Conservation (phyloP, 257 asterid species). For the Jasminum sambac region DNA sequence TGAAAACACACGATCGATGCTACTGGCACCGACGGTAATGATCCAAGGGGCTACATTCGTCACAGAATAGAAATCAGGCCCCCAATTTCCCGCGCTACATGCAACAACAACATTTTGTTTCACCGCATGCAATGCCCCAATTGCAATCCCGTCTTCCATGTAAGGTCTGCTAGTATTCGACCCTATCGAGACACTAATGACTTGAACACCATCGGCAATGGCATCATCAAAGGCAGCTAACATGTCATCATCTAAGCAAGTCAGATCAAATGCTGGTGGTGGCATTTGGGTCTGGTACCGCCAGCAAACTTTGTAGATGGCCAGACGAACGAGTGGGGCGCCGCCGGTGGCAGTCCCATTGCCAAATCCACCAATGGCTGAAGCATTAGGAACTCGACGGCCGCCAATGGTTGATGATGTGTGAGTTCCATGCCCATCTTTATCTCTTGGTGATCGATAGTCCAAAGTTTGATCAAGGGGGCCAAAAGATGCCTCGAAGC, state of each 20-base stretch:
- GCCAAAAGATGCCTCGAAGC: conserved; percentile 35
- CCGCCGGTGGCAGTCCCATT: conserved; percentile 46
- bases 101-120: conserved; percentile 33
- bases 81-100: conserved; percentile 44
- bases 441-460: conserved; percentile 37
- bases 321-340: conserved; percentile 41
- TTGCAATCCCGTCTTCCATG: conserved; percentile 21
- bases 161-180: conserved; percentile 18
- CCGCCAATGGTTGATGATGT: conserved; percentile 47
- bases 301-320: conserved; percentile 53
- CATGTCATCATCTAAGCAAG: conserved; percentile 35
- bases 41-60: conserved; percentile 47
- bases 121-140: conserved; percentile 40
- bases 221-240: conserved; percentile 54
- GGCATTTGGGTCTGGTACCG: conserved; percentile 15
- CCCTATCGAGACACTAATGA: conserved; percentile 39
- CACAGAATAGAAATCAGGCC: conserved; percentile 31
- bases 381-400: conserved; percentile 32
- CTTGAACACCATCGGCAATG: conserved; percentile 44
- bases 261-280: conserved; percentile 7
- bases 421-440: conserved; percentile 50
- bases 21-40: conserved; percentile 46
- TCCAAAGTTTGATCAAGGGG: conserved; percentile 29
- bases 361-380: conserved; percentile 42
- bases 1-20: conserved; percentile 34